Evolutionary conservation across 2,329 filamentous ascomycete species (phyloP).

Genomic region (Orbilia ellipsospora): DNA sequence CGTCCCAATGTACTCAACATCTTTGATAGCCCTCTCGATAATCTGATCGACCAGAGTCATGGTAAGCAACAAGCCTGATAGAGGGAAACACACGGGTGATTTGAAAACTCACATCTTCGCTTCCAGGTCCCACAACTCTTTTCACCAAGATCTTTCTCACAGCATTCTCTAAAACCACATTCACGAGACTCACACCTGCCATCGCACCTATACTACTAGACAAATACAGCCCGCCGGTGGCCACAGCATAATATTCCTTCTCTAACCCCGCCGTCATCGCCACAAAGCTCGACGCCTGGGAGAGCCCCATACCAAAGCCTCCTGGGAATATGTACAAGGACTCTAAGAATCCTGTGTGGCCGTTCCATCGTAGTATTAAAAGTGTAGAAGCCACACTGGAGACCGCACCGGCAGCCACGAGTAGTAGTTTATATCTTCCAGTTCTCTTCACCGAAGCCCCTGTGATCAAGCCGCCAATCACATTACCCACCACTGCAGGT

Average conservation of each 20-base stretch:
- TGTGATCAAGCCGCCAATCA: slow-evolving; percentile 71
- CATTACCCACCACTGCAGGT: slow-evolving; percentile 75
- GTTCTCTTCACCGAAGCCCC: slow-evolving; percentile 71
- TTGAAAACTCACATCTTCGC: slow-evolving; percentile 21
- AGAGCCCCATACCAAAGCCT: slow-evolving; percentile 65
- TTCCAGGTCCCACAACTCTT: slow-evolving; percentile 29
- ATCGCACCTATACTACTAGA: slow-evolving; percentile 37
- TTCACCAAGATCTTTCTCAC: slow-evolving; percentile 27
- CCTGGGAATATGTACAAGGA: slow-evolving; percentile 72
- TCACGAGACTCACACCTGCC: slow-evolving; percentile 46
- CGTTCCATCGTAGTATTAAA: slow-evolving; percentile 69
- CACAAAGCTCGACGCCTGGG: slow-evolving; percentile 47
- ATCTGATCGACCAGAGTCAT: slow-evolving; percentile 16
- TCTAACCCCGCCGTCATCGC: slow-evolving; percentile 49
- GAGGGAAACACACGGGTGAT: neutral
- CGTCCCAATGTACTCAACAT: slow-evolving; percentile 38
- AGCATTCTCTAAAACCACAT: slow-evolving; percentile 36
- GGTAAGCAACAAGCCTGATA: no score
- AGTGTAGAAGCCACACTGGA: slow-evolving; percentile 39
- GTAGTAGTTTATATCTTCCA: slow-evolving; percentile 70
- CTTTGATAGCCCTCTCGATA: slow-evolving; percentile 38
- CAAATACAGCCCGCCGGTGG: slow-evolving; percentile 41
- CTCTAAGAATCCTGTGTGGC: slow-evolving; percentile 68
- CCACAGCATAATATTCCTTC: slow-evolving; percentile 44
- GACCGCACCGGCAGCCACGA: slow-evolving; percentile 64